Base-by-base conservation (phyloP, 1,284 basidiomycete species). In the Rhizoctonia solani region DNA sequence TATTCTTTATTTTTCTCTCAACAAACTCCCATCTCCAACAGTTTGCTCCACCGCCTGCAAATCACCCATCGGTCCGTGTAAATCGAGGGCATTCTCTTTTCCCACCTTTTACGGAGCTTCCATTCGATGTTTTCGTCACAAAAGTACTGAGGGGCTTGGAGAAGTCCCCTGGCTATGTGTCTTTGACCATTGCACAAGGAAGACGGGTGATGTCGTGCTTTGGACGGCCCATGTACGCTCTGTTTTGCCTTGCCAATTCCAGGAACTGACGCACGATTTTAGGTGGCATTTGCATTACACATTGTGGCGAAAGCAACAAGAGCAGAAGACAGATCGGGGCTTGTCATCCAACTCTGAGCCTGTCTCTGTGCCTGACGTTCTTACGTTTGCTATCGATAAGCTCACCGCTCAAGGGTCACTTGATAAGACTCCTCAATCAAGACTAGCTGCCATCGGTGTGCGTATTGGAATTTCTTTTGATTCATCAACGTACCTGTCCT, bases 1-100 rank as follows among this genome's bases (percentile, higher is more conserved):
- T 27, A 9, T 55, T 55, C 21, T 55, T 55, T 42, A 41, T 55
- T 55, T 55, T 55, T 25, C 11, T 55, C 34, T 55, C 37, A 21
- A 42, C 54, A 19, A 42, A 42, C n/a, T 42, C 37, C 3, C 21
- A 11, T 23, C 1, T 42, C 8, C 13, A 27, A 13, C 6, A 21
- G 4, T 55, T 41, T 25, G 34, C 54, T 27, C 54, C 54, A 4
- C 32, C 19, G 8, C 32, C 37, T 1, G 25, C 11, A 23, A 4
- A 4, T 39, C 16, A 55, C 14, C 37, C 54, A 4, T 55, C 54
- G 19, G 37, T 1, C 13, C 21, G 2, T 2, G 37, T 16, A 8
- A 8, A 8, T 8, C 37, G 25, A 4, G 54, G 54, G 32, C 16
- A 14, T 5, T 39, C 39, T 27, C 1, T 42, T 19, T 39, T 39